Percentiles rank a stretch among this genome's conserved stretches.
Evolutionary conservation across 352 stramenopile species (phyloP).

Genomic region (Elongisporangium senticosum): DNA sequence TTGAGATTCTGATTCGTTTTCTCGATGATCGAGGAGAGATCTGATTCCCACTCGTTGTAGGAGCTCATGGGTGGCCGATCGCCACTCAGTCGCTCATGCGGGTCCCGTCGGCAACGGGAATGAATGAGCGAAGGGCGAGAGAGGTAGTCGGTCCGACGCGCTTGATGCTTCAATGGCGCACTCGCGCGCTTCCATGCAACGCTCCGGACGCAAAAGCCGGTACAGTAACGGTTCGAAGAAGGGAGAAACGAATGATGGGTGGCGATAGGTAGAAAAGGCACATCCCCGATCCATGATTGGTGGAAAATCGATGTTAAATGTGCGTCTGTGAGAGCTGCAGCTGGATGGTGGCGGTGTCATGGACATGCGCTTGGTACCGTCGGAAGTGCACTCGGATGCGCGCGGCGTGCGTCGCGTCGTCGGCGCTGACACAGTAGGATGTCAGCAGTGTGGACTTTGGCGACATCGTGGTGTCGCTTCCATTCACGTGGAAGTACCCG

Average conservation of each 20-base stretch:
- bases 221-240: too few relatives aligned
- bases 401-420: constrained; percentile 6
- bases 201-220: too few relatives aligned
- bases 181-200: too few relatives aligned
- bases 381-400: constrained; percentile 32
- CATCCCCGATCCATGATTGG: too few relatives aligned
- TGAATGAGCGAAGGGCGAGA: too few relatives aligned
- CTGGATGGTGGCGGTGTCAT: constrained; percentile 8
- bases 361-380: constrained; percentile 24
- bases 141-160: too few relatives aligned
- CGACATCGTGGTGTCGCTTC: constrained; percentile 1
- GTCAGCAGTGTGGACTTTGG: constrained; percentile 21
- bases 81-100: constrained; percentile 35
- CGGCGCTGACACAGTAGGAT: constrained; percentile 49
- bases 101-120: not conserved
- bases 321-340: constrained; percentile 13
- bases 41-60: constrained; percentile 75
- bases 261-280: too few relatives aligned
- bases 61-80: constrained; percentile 2
- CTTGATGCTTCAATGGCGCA: too few relatives aligned
- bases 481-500: constrained; percentile 40
- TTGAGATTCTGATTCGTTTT: constrained; percentile 88
- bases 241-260: too few relatives aligned
- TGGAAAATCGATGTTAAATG: constrained; percentile 9
- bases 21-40: constrained; percentile 83